Evolutionary conservation across 352 stramenopile genomes (phyloP).

Genomic region (Globisporangium orthogonon): DNA sequence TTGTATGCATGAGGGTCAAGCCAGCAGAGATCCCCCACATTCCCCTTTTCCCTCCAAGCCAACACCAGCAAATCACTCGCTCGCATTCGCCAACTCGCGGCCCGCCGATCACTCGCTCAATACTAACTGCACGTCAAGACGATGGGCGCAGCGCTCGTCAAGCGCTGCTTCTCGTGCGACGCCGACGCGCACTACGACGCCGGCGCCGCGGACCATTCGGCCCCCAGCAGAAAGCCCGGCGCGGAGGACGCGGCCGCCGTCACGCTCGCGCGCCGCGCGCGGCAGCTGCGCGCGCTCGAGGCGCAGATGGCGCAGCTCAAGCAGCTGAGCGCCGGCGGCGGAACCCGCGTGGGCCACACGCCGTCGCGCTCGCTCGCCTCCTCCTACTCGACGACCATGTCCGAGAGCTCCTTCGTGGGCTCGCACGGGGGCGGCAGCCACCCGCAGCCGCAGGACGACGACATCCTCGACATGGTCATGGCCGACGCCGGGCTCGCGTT

Average conservation of each 20-base stretch:
- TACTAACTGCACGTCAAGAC: too few species aligned
- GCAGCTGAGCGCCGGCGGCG: slow-evolving; percentile 1
- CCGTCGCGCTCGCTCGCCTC: slow-evolving; percentile 12
- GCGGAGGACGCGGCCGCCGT: background rate
- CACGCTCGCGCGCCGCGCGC: slow-evolving; percentile 5
- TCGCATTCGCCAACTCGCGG: background rate
- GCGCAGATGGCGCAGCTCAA: slow-evolving; percentile 12
- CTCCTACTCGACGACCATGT: slow-evolving; percentile 23
- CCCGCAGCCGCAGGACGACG: slow-evolving; percentile 18
- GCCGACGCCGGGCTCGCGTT: slow-evolving; percentile 14
- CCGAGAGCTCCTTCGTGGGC: slow-evolving; percentile 36
- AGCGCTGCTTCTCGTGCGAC: slow-evolving; percentile 23
- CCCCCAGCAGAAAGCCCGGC: background rate
- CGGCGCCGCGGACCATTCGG: too few species aligned
- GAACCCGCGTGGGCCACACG: background rate
- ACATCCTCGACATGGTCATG: slow-evolving; percentile 23
- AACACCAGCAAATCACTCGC: background rate
- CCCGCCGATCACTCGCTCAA: background rate
- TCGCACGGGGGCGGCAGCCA: slow-evolving; percentile 3
- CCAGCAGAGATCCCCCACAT: background rate
- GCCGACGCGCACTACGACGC: background rate
- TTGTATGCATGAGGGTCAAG: background rate
- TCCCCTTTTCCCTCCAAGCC: too few species aligned
- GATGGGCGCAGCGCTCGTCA: slow-evolving; percentile 33
- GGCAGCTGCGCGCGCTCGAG: slow-evolving; percentile 10